Percentiles rank a stretch among this genome's conserved stretches.
Evolutionary conservation across 2,329 filamentous ascomycete genomes (phyloP).

Genomic region (Claviceps spartinae): DNA sequence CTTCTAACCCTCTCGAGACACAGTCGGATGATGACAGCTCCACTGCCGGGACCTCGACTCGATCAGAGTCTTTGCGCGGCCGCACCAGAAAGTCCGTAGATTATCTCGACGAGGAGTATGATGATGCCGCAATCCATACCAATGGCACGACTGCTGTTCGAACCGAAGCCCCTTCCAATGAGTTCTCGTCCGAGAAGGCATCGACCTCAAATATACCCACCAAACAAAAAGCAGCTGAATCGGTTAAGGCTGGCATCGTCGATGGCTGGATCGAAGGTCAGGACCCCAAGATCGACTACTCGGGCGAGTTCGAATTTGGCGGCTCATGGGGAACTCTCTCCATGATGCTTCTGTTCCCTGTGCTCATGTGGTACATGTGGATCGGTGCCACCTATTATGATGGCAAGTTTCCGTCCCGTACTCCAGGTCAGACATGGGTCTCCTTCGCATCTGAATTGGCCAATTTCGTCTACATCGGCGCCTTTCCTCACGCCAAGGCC

Average conservation of each 20-base stretch:
- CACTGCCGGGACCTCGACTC: slow-evolving; percentile 27
- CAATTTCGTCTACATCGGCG: slow-evolving; percentile 64
- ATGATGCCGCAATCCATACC: slow-evolving; percentile 16
- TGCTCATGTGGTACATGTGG: slow-evolving; percentile 99
- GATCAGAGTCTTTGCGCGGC: slow-evolving; percentile 25
- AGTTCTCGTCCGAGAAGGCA: slow-evolving; percentile 10
- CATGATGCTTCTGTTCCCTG: slow-evolving; percentile 90
- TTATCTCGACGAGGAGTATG: slow-evolving; percentile 32
- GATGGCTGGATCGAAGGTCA: slow-evolving; percentile 47
- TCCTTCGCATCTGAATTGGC: slow-evolving; percentile 63
- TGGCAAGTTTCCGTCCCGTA: slow-evolving; percentile 61
- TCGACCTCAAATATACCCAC: background rate
- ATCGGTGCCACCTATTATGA: slow-evolving; percentile 87
- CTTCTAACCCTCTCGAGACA: slow-evolving; percentile 30
- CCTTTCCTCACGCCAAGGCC: slow-evolving; percentile 68
- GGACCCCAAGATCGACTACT: slow-evolving; percentile 50
- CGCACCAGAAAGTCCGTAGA: slow-evolving; percentile 38
- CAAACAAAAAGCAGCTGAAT: slow-evolving; percentile 8
- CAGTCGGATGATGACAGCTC: slow-evolving; percentile 33
- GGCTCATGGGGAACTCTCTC: slow-evolving; percentile 64
- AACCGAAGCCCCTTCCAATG: slow-evolving; percentile 11
- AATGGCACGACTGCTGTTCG: slow-evolving; percentile 20
- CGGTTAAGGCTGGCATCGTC: slow-evolving; percentile 13
- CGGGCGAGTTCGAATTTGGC: slow-evolving; percentile 68
- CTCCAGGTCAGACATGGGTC: slow-evolving; percentile 47